A percentile compares a stretch with the other conserved stretches of the same genome.
phyloP scores from a whole-genome alignment of 2,329 filamentous ascomycete species.

The Aspergillus eucalypticola region DNA sequence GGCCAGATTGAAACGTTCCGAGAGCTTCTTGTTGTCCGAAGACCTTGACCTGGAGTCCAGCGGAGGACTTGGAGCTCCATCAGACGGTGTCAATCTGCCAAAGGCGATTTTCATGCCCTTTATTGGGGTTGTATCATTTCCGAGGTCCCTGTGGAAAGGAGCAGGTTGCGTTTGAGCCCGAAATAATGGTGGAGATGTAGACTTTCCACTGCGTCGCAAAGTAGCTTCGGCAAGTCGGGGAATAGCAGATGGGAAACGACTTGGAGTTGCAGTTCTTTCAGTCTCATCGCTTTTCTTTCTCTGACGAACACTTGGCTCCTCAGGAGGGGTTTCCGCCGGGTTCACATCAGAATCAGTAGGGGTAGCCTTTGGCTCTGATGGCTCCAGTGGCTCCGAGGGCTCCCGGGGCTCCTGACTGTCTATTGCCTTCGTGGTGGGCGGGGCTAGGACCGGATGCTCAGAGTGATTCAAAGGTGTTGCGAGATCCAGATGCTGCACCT shows the following conservation, averaged over 20 bases:
- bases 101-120: slow-evolving; percentile 26
- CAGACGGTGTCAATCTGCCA: slow-evolving; percentile 24
- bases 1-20: slow-evolving; percentile 68
- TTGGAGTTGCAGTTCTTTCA: slow-evolving; percentile 22
- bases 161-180: slow-evolving; percentile 55
- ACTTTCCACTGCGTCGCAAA: slow-evolving; percentile 38
- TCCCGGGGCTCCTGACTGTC: neutral
- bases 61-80: slow-evolving; percentile 25
- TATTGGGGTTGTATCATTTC: slow-evolving; percentile 21
- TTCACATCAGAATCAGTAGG: slow-evolving; percentile 12
- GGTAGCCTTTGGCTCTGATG: slow-evolving; percentile 4
- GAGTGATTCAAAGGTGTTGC: slow-evolving; percentile 45
- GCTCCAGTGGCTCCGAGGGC: neutral
- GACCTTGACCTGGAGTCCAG: slow-evolving; percentile 38
- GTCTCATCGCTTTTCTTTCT: slow-evolving; percentile 19
- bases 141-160: slow-evolving; percentile 35
- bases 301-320: slow-evolving; percentile 12
- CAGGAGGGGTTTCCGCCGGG: slow-evolving; percentile 13
- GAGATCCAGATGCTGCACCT: slow-evolving; percentile 63
- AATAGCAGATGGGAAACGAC: slow-evolving; percentile 39
- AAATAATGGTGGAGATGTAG: slow-evolving; percentile 49
- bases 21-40: slow-evolving; percentile 69
- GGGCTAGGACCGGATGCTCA: slow-evolving; percentile 20
- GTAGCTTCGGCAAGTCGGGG: slow-evolving; percentile 41
- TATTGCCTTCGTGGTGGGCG: slow-evolving; percentile 12